Conservation (phyloP, 2,329 filamentous ascomycete species). For the Aspergillus transmontanensis region DNA sequence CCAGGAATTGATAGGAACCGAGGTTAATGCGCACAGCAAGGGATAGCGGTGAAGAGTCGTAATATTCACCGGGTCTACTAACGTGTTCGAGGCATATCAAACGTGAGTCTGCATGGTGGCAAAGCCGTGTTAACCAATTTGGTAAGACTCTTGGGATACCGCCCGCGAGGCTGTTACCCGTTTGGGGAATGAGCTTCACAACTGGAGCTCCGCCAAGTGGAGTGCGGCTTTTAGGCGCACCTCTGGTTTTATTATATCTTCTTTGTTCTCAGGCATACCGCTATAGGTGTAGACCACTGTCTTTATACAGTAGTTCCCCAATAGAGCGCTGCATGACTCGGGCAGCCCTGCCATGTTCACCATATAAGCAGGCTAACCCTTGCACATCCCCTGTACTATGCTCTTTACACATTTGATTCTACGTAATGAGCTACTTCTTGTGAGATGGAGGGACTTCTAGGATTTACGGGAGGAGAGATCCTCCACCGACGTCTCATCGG, state of each 20-base stretch:
- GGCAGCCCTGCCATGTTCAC: not conserved
- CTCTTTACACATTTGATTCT: not conserved
- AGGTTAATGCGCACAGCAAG: not conserved
- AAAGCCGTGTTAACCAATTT: not conserved
- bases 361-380: not conserved
- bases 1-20: slow-evolving; percentile 46
- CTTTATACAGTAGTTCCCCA: not conserved
- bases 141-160: not conserved
- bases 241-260: not conserved
- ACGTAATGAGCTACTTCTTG: not conserved
- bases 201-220: not conserved
- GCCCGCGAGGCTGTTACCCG: slow-evolving; percentile 1
- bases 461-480: slow-evolving; percentile 3
- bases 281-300: not conserved
- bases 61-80: not conserved
- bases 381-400: not conserved
- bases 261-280: not conserved
- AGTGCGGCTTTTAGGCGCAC: not conserved
- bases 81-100: too few relatives aligned
- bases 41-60: not conserved
- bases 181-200: not conserved
- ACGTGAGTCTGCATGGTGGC: not conserved
- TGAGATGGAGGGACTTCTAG: not conserved
- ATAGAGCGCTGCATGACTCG: not conserved
- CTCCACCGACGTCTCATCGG: not conserved